Evolutionary conservation across 768 basidiomycete species (phyloP), one percentile per base, ranked within the genome.

Genomic region (Boletales sp.): DNA sequence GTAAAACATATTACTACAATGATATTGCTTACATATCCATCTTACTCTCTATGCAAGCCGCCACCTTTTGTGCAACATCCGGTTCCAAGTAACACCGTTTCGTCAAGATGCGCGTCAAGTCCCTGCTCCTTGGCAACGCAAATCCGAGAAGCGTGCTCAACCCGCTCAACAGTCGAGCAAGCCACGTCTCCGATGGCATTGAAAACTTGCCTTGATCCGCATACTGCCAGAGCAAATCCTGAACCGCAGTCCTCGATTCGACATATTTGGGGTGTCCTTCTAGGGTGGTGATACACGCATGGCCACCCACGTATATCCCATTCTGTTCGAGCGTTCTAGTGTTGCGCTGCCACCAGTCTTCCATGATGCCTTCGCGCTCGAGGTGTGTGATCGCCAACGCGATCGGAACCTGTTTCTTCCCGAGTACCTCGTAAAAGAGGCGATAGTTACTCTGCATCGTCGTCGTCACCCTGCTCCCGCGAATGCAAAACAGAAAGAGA

Each of bases 391-490:
- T 54, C 19, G 64, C 71, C 15, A 76, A 46, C 4, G 70, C 62
- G 34, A 70, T 66, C 17, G 74, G 75, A 12, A 75, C 74, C 31
- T 62, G 48, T 30, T 52, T 53, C 45, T 56, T 62, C 36, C 76
- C 75, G 5, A 76, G 68, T 33, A 74, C 65, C 42, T 76, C 67
- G 36, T 66, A 55, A 57, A 75, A 74, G 15, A 75, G 50, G 3
- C 56, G 49, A 28, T 68, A 72, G 37, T 70, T 72, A 41, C 50
- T 66, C 51, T 56, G 58, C 46, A 57, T 57, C 40, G 60, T 62
- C 25, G 56, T 56, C 6, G 62, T 71, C 41, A 65, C 57, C 50
- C 66, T 50, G 15, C 46, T 57, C 2, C 61, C 70, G 17, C 70
- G 68, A 3, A 68, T 51, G 41, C 69, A 72, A 48, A 68, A 71